Evolutionary conservation across 2,329 filamentous ascomycete genomes (phyloP).

Genomic region (Torrubiellomyces zombiae): DNA sequence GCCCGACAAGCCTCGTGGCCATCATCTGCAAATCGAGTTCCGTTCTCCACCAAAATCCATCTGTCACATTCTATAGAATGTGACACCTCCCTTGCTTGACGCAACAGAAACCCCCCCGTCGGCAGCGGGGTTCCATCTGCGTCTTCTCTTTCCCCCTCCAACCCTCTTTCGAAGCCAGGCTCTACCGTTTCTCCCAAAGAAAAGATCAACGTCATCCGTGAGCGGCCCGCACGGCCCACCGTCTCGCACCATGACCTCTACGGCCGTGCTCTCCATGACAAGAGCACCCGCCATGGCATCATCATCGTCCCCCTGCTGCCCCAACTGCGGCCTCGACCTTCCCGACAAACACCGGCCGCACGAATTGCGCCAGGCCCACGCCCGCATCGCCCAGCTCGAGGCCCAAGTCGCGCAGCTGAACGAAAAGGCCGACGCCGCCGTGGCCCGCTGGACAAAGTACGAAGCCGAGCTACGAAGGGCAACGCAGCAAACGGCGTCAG

Average conservation of each 20-base stretch:
- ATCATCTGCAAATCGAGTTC: too few species aligned
- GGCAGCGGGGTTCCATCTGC: too few species aligned
- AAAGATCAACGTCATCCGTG: not conserved
- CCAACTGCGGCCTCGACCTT: constrained; percentile 30
- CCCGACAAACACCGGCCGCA: constrained; percentile 19
- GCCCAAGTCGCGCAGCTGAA: constrained; percentile 53
- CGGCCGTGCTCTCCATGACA: constrained; percentile 17
- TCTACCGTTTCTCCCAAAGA: too few species aligned
- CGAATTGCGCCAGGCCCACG: constrained; percentile 36
- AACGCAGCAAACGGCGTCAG: constrained; percentile 4
- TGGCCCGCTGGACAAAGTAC: constrained; percentile 58
- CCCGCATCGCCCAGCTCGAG: constrained; percentile 52
- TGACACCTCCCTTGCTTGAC: too few species aligned
- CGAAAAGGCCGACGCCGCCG: constrained; percentile 49
- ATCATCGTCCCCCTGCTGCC: constrained; percentile 27
- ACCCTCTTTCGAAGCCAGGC: too few species aligned
- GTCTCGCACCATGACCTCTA: constrained; percentile 10
- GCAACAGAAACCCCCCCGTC: too few species aligned
- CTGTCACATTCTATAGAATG: too few species aligned
- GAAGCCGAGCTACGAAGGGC: constrained; percentile 48
- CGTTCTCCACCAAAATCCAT: too few species aligned
- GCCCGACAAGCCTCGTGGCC: too few species aligned
- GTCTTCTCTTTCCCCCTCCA: too few species aligned
- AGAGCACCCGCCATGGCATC: constrained; percentile 11
- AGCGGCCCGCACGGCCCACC: too few species aligned